These are phyloP conservation scores for Cordyceps cateniannulata DNA, from an alignment of 2,329 filamentous ascomycete species.

Conservation along the genomic window DNA sequence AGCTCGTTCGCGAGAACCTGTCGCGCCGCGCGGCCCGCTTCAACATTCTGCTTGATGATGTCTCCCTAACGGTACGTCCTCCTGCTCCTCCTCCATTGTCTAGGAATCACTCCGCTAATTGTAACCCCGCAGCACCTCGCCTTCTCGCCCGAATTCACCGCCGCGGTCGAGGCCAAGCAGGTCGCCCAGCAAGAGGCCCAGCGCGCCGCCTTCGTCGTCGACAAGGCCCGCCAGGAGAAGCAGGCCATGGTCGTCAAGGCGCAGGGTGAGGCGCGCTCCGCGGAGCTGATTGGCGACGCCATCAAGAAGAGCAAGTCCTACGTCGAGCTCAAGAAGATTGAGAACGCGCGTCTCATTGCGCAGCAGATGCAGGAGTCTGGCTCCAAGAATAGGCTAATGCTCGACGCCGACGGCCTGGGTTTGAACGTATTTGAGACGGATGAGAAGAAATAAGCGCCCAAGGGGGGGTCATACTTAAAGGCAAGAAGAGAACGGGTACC, in stretches of 20 bases:
- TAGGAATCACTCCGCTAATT: not conserved
- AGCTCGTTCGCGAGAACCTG: constrained; percentile 86
- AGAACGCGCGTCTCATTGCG: constrained; percentile 91
- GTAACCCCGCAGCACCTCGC: constrained; percentile 51
- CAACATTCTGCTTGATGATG: constrained; percentile 96
- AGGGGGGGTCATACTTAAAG: not conserved
- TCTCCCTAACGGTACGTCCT: constrained; percentile 77
- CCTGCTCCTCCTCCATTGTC: too few species aligned
- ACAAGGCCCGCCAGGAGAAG: constrained; percentile 99
- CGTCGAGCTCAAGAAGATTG: constrained; percentile 94
- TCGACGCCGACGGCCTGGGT: constrained; percentile 85
- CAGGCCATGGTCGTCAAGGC: constrained; percentile 97
- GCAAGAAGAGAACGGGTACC: not conserved
- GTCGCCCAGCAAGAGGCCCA: constrained; percentile 89
- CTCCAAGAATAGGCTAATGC: constrained; percentile 86
- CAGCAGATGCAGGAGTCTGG: constrained; percentile 76
- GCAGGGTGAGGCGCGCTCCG: constrained; percentile 97
- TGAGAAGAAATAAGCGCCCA: constrained; percentile 36
- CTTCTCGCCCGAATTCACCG: constrained; percentile 68
- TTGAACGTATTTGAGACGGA: constrained; percentile 69
- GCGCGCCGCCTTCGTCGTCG: constrained; percentile 92
- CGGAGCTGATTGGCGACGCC: constrained; percentile 94
- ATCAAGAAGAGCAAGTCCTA: constrained; percentile 99
- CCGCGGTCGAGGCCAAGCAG: constrained; percentile 67
- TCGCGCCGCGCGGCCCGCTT: constrained; percentile 86